phyloP scores from a whole-genome alignment of 306 rosid genomes.

The Dalbergia cultrata region DNA sequence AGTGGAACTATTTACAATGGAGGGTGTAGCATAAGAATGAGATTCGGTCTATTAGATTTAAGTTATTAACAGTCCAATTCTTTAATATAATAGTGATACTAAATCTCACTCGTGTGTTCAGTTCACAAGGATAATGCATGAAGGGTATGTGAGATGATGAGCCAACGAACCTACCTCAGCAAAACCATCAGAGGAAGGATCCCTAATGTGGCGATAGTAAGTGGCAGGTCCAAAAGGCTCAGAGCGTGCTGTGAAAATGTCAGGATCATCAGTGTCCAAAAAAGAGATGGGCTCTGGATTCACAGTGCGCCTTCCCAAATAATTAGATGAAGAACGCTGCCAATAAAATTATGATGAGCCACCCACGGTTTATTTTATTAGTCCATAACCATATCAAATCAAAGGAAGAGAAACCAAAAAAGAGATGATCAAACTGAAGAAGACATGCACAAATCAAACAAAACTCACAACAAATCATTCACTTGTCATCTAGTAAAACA shows the following conservation, averaged over 20 bases:
- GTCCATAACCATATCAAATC: background rate
- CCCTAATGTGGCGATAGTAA: constrained; percentile 68
- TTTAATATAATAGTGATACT: constrained; percentile 1
- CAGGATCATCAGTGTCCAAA: constrained; percentile 72
- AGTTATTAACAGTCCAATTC: background rate
- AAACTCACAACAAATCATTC: constrained; percentile 30
- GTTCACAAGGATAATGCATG: background rate
- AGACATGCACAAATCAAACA: background rate
- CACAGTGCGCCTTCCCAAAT: constrained; percentile 66
- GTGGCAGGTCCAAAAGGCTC: constrained; percentile 59
- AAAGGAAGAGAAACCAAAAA: background rate
- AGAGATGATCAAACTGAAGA: background rate
- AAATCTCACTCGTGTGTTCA: background rate
- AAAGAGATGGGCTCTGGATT: constrained; percentile 65
- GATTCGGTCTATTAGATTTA: background rate
- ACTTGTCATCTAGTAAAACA: background rate
- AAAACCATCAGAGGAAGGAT: constrained; percentile 74
- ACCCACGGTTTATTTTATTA: background rate
- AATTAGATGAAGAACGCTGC: constrained; percentile 72
- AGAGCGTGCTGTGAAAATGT: constrained; percentile 56
- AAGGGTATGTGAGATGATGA: constrained; percentile 33
- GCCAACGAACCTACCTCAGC: constrained; percentile 74
- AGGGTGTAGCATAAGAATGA: background rate
- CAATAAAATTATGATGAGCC: constrained; percentile 43
- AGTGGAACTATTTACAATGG: background rate